Evolutionary conservation across 2,329 filamentous ascomycete species (phyloP).

Genomic region (Pseudopyrenochaeta lycopersici): DNA sequence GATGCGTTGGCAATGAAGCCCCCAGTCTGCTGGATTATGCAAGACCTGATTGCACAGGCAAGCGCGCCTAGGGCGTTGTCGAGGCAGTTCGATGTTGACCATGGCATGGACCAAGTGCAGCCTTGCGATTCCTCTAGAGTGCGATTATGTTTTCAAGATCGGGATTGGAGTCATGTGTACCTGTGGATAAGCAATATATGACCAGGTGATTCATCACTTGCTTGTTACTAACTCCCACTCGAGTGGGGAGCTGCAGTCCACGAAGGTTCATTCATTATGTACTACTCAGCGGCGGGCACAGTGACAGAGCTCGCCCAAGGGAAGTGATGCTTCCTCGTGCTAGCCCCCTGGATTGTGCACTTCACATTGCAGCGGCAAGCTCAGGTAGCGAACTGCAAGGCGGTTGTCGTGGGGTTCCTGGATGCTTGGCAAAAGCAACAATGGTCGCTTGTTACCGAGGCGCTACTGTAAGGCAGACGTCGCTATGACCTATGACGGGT

Average conservation of each 20-base stretch:
- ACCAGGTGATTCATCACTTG: no score
- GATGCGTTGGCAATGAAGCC: not conserved
- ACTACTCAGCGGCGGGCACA: no score
- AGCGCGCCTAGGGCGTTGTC: not conserved
- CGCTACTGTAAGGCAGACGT: not conserved
- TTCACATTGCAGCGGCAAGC: not conserved
- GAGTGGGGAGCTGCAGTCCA: no score
- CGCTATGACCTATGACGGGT: not conserved
- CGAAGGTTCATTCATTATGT: no score
- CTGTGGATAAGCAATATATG: no score
- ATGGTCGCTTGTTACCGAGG: constrained; percentile 1
- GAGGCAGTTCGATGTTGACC: not conserved
- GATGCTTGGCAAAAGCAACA: not conserved
- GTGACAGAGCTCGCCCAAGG: no score
- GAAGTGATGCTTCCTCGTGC: not conserved
- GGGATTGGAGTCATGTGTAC: not conserved
- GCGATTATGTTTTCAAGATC: not conserved
- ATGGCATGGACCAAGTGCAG: no score
- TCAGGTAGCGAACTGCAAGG: not conserved
- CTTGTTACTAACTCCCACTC: no score
- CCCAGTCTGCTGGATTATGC: not conserved
- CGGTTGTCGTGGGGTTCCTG: not conserved
- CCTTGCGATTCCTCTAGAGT: not conserved
- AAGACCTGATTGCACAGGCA: constrained; percentile 10
- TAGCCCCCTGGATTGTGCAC: not conserved